These are phyloP conservation scores for Vitis vinifera DNA, from an alignment of 164 flowering plant species.

Conservation along the genomic window DNA sequence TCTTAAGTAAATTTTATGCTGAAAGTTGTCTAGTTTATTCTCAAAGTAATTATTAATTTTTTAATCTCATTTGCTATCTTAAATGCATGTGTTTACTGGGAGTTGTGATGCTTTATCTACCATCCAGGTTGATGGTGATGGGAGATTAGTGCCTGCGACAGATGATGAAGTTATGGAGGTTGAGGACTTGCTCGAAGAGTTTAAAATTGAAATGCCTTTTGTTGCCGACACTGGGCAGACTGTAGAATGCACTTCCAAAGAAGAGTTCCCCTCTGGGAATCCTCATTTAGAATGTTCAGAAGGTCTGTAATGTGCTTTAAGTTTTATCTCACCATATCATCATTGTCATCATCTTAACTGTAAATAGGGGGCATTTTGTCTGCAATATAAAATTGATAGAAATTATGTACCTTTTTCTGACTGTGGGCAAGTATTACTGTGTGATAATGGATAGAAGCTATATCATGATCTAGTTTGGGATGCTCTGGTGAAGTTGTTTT, in stretches of 20 bases:
- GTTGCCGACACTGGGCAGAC: slow-evolving; percentile 32
- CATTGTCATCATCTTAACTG: neutral
- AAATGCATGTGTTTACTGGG: neutral
- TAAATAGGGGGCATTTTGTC: neutral
- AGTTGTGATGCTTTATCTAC: neutral
- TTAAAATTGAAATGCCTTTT: slow-evolving; percentile 33
- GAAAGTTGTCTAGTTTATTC: no score
- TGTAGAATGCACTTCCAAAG: slow-evolving; percentile 23
- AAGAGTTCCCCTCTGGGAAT: slow-evolving; percentile 24
- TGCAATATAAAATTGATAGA: neutral
- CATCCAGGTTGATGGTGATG: slow-evolving; percentile 76
- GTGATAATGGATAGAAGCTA: neutral
- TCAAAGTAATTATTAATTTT: neutral
- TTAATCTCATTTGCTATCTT: neutral
- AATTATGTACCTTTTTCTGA: neutral
- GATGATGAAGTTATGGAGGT: slow-evolving; percentile 90
- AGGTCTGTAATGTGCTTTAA: slow-evolving; percentile 29
- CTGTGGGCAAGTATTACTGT: neutral
- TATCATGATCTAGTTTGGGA: neutral
- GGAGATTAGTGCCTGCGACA: slow-evolving; percentile 80
- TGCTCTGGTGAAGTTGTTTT: neutral
- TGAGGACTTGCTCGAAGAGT: slow-evolving; percentile 65
- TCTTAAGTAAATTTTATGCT: no score
- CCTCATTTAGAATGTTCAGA: slow-evolving; percentile 28
- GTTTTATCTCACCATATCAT: neutral